These are phyloP conservation scores for Aspergillus sp. DNA, from an alignment of 2,329 filamentous ascomycete genomes.

Conservation along the genomic window DNA sequence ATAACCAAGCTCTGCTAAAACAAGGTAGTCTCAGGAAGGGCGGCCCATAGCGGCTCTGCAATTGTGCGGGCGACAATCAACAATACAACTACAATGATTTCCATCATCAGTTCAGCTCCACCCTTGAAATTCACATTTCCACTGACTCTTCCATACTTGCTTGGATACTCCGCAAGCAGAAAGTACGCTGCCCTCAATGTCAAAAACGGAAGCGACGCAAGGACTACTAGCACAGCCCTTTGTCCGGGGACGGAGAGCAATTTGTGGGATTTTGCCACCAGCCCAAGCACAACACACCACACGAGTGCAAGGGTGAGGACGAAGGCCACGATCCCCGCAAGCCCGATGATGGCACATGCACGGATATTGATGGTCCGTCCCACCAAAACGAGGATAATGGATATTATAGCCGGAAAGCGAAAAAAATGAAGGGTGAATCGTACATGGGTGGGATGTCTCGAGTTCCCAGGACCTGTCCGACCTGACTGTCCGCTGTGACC, in stretches of 20 bases:
- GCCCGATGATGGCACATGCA: constrained; percentile 25
- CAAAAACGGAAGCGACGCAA: constrained; percentile 28
- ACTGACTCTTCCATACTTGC: constrained; percentile 22
- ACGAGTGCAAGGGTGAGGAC: constrained; percentile 30
- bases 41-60: constrained; percentile 26
- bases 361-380: constrained; percentile 24
- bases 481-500: constrained; percentile 31
- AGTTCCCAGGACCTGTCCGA: constrained; percentile 31
- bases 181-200: constrained; percentile 29
- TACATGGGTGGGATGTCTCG: constrained; percentile 26
- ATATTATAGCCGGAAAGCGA: constrained; percentile 30
- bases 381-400: constrained; percentile 31
- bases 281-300: constrained; percentile 27
- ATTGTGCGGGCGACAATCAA: constrained; percentile 27
- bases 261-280: constrained; percentile 24
- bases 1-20: neutral
- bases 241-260: constrained; percentile 25
- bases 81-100: constrained; percentile 26
- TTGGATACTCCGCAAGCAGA: constrained; percentile 25
- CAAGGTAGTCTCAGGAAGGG: neutral
- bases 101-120: constrained; percentile 34
- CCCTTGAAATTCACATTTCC: constrained; percentile 25
- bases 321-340: constrained; percentile 28
- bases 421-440: constrained; percentile 32
- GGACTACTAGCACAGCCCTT: constrained; percentile 24